These are phyloP conservation scores for Hippophae rhamnoides DNA, from an alignment of 306 rosid species.

Conservation along the genomic window DNA sequence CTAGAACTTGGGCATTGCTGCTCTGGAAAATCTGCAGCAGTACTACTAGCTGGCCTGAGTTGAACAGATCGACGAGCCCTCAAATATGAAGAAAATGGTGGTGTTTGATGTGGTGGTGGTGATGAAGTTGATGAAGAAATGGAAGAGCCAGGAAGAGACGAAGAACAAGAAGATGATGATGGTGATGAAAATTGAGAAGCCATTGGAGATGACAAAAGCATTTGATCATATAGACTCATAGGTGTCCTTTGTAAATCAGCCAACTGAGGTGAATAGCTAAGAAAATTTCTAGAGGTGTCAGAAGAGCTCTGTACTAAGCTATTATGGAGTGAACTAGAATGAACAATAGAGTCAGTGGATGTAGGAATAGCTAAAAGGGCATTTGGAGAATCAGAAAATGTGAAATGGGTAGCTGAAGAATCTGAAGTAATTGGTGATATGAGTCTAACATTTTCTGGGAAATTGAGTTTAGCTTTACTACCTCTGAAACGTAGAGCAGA, in stretches of 20 bases:
- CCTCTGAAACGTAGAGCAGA: slow-evolving; percentile 45
- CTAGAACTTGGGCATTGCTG: slow-evolving; percentile 2
- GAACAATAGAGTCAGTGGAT: slow-evolving; percentile 37
- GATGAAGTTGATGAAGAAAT: slow-evolving; percentile 4
- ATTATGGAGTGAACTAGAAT: slow-evolving; percentile 17
- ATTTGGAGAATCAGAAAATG: slow-evolving; percentile 6
- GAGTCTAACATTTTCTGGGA: slow-evolving; percentile 41
- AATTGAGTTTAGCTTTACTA: slow-evolving; percentile 43
- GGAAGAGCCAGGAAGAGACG: slow-evolving; percentile 3
- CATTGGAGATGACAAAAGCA: slow-evolving; percentile 17
- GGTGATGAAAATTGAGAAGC: slow-evolving; percentile 2
- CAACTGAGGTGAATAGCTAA: neutral
- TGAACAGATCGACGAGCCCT: neutral
- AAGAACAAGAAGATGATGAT: slow-evolving; percentile 14
- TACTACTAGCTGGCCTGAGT: neutral
- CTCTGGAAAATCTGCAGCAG: slow-evolving; percentile 1
- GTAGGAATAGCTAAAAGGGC: slow-evolving; percentile 35
- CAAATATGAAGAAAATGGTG: neutral
- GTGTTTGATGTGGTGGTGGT: neutral
- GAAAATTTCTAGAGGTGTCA: slow-evolving; percentile 2
- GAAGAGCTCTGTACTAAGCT: slow-evolving; percentile 3
- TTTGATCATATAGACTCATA: slow-evolving; percentile 22
- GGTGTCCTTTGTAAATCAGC: slow-evolving; percentile 2
- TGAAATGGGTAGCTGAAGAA: slow-evolving; percentile 12
- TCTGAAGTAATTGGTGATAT: slow-evolving; percentile 6